Base-by-base conservation (phyloP, 148 eudicot species). In the Gaultheria prostrata region DNA sequence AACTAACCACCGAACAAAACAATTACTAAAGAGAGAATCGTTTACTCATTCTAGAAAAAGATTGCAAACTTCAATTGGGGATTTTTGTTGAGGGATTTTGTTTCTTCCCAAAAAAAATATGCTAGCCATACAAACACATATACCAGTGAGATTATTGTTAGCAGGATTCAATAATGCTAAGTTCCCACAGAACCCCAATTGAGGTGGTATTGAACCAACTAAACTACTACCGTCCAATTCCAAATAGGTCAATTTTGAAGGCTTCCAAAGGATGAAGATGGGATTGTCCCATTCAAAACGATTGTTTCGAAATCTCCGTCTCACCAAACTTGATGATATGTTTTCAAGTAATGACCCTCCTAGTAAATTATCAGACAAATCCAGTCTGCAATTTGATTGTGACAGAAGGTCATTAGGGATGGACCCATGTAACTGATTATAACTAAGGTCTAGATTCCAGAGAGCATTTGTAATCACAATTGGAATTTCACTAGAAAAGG, bases 281-380 rank as follows among this genome's bases (percentile, higher is more conserved):
- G 92, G 48, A 95, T 83, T 3, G 80, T 21, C 84, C 95, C 97
- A 39, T 50, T 82, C 8, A 95, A 85, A 28, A 39, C 28, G 57
- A 82, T 95, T 95, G 80, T 84, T 61, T 45, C 94, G 93, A 28
- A 94, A 76, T 82, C 93, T 87, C 89, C 92, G 72, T 89, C 98
- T 86, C 69, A 86, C 20, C 89, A 94, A 83, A 35, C 84, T 86
- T 9, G 88, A 78, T 26, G 94, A 39, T 39, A 39, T 39, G 43
- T 39, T 39, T 39, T 39, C 43, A 39, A 0, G 43, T 39, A 39
- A 39, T 0, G 85, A 46, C 28, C 97, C 97, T 45, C 71, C 87
- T 84, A 95, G 79, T 48, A 0, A 8, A 84, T 95, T 95, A 50
- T 28, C 3, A 43, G 97, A 88, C 79, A 95, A 83, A 86, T 95